phyloP scores from a whole-genome alignment of 306 rosid genomes.

The Casuarina equisetifolia region DNA sequence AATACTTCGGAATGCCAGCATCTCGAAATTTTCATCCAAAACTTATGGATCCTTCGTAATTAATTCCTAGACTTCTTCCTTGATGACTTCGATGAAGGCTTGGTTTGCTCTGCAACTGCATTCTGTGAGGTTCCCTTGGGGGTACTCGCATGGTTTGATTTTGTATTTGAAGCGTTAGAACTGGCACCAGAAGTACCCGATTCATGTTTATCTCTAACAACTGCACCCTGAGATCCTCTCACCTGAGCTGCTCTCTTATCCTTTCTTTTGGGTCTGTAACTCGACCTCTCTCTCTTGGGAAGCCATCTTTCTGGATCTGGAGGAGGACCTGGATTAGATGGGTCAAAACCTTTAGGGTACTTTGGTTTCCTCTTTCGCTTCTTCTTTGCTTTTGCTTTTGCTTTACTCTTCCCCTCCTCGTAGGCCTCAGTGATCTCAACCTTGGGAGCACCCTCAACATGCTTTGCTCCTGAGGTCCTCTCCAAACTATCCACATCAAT shows the following conservation, averaged over 20 bases:
- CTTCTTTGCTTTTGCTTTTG: slow-evolving; percentile 78
- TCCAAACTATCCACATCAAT: slow-evolving; percentile 86
- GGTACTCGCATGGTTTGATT: slow-evolving; percentile 59
- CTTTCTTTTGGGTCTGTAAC: slow-evolving; percentile 92
- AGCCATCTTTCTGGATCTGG: slow-evolving; percentile 99
- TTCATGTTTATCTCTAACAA: slow-evolving; percentile 79
- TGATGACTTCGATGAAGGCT: slow-evolving; percentile 63
- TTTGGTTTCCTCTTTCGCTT: slow-evolving; percentile 98
- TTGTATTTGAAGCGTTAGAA: slow-evolving; percentile 53
- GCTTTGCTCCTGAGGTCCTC: slow-evolving; percentile 82
- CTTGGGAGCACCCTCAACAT: slow-evolving; percentile 50
- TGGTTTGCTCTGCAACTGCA: slow-evolving; percentile 51
- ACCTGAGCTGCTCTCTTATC: slow-evolving; percentile 97
- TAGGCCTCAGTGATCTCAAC: slow-evolving; percentile 48
- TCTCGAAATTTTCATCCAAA: slow-evolving; percentile 20
- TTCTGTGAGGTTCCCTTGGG: slow-evolving; percentile 64
- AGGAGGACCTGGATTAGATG: slow-evolving; percentile 93
- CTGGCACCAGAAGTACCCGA: slow-evolving; percentile 41
- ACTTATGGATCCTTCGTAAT: slow-evolving; percentile 7
- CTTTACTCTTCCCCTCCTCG: slow-evolving; percentile 75
- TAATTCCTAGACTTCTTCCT: slow-evolving; percentile 90
- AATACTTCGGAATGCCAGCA: slow-evolving; percentile 16
- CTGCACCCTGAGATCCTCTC: slow-evolving; percentile 97
- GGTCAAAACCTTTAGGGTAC: slow-evolving; percentile 97
- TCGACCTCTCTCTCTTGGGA: slow-evolving; percentile 94